These are phyloP conservation scores for Mortierella sp. DNA, from an alignment of 371 early-diverging fungal genomes.

Conservation along the genomic window DNA sequence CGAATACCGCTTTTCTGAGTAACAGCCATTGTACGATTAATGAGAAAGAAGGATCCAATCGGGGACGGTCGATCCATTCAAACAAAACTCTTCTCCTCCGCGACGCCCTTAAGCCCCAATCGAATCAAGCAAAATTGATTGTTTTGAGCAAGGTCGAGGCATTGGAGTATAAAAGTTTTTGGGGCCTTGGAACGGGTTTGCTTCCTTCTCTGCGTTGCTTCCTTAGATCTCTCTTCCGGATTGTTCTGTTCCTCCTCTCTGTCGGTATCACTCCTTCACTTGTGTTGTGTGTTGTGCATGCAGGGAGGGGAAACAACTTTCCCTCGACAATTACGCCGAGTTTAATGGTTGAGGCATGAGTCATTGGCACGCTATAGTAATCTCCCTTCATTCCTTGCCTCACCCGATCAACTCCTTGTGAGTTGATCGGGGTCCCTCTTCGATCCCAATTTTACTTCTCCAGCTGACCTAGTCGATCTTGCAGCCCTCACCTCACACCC, in stretches of 20 bases:
- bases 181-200: neutral
- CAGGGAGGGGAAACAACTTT: slow-evolving; percentile 2
- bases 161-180: slow-evolving; percentile 31
- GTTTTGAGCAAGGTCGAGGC: neutral
- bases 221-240: slow-evolving; percentile 50
- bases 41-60: slow-evolving; percentile 36
- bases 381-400: slow-evolving; percentile 57
- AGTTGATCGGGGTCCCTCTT: slow-evolving; percentile 31
- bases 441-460: slow-evolving; percentile 23
- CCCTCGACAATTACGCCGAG: slow-evolving; percentile 59
- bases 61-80: neutral
- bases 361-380: slow-evolving; percentile 55
- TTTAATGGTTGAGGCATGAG: slow-evolving; percentile 56
- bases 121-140: neutral
- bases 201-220: slow-evolving; percentile 54
- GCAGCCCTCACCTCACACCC: slow-evolving; percentile 5
- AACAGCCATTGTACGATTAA: slow-evolving; percentile 58
- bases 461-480: slow-evolving; percentile 42
- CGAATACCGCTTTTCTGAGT: slow-evolving; percentile 80
- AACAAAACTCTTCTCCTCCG: slow-evolving; percentile 17
- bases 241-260: slow-evolving; percentile 4
- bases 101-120: neutral
- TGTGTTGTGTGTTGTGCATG: neutral
- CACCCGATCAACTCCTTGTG: neutral
- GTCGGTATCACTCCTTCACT: neutral